A percentile compares a stretch with the other conserved stretches of the same genome.
phyloP scores from a whole-genome alignment of 331 rosid genomes.

The Quercus lobata region DNA sequence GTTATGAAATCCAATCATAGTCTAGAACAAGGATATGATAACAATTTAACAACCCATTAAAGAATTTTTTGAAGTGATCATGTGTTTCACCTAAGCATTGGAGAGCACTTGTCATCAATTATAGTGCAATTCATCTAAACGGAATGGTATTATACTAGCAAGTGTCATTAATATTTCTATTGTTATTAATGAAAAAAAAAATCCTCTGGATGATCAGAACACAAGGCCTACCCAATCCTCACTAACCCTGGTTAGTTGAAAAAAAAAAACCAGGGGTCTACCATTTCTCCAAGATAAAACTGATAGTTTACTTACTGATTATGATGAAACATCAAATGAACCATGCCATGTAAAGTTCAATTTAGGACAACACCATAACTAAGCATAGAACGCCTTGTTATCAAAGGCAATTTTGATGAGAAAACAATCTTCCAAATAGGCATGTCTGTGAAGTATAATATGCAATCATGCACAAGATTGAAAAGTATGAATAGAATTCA shows the following conservation, averaged over 20 bases:
- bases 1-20: not conserved
- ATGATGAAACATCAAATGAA: not conserved
- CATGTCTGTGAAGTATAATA: not conserved
- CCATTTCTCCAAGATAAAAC: not conserved
- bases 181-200: no score
- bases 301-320: not conserved
- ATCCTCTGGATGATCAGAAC: no score
- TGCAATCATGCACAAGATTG: not conserved
- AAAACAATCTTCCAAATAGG: not conserved
- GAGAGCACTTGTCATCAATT: not conserved
- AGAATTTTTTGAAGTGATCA: not conserved
- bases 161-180: no score
- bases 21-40: not conserved
- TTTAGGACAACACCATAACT: not conserved
- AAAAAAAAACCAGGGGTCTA: not conserved
- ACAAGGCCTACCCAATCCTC: no score
- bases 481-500: slow-evolving; percentile 1
- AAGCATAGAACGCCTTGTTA: not conserved
- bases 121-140: no score
- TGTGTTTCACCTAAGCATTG: not conserved
- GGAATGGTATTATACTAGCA: no score
- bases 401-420: not conserved
- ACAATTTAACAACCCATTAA: not conserved
- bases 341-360: not conserved
- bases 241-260: no score